Base-by-base conservation (phyloP, 805 yeast species). In the baker's yeast (Saccharomyces cerevisiae) region DNA sequence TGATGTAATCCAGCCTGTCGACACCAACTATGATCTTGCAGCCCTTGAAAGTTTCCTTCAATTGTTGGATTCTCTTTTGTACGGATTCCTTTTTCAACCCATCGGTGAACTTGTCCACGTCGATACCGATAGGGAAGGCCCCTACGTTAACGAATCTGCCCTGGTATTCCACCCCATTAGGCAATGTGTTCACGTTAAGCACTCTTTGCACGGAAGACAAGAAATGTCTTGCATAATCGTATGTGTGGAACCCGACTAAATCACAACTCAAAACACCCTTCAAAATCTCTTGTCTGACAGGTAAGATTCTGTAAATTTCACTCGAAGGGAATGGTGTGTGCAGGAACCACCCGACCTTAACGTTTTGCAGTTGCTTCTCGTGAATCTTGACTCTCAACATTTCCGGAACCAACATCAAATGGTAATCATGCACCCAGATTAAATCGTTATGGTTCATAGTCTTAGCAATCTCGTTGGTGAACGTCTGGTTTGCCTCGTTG, bases 51-150 rank as follows among this genome's bases (percentile, higher is more conserved):
- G 87, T 86, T 59, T 79, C 77, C 51, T 76, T 80, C 55, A 94
- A 74, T 54, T 80, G 81, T 32, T 71, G 63, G 55, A 92, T 82
- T 61, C 99, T 79, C 28, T 79, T 69, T 48, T 80, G 76, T 4
- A 91, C 97, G 4, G 73, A 63, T 0, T 76, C 79, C 56, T 79
- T 78, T 59, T 82, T 76, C 60, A 94, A 71, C 0, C 96, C 98
- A 24, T 83, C 87, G 14, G 85, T 73, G 69, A 94, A 94, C 61
- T 88, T 89, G 55, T 89, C 96, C 24, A 90, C 96, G 66, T 94
- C 99, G 56, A 94, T 94, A 55, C 99, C 99, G 61, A 94, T 94
- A n/a, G 99, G 99, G 79, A 91, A 92, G 0, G 98, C 97, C 26
- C 97, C 97, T 36, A 94, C 89, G 29, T 82, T 81, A 48, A 94